Evolutionary conservation across 805 yeast genomes (phyloP).

Genomic region (Kodamaea hsintzibuensis): DNA sequence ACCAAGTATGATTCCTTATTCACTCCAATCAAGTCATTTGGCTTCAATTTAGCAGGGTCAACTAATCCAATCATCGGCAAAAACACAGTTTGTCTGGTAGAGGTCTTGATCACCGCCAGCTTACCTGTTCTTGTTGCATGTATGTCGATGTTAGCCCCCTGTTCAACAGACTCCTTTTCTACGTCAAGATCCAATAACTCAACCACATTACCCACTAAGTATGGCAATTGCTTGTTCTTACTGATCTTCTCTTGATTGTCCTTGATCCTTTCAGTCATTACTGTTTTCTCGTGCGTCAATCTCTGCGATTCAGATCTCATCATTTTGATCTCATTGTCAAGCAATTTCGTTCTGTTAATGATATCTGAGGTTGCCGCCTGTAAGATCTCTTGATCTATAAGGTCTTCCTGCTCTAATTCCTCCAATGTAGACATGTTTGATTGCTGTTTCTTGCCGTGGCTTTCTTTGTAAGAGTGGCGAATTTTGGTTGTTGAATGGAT

Average conservation of each 20-base stretch:
- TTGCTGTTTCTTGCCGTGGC: not conserved
- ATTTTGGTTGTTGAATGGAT: not conserved
- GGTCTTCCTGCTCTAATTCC: conserved; percentile 69
- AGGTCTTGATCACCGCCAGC: conserved; percentile 97
- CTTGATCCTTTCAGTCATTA: conserved; percentile 90
- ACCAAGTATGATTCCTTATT: conserved; percentile 94
- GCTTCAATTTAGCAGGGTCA: conserved; percentile 86
- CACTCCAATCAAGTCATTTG: conserved; percentile 97
- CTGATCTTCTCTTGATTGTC: conserved; percentile 95
- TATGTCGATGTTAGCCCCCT: conserved; percentile 93
- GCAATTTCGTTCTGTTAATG: conserved; percentile 77
- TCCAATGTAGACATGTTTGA: conserved; percentile 75
- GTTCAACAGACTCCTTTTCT: conserved; percentile 77
- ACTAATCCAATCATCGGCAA: conserved; percentile 95
- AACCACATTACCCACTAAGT: conserved; percentile 93
- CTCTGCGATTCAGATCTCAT: conserved; percentile 91
- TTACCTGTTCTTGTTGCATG: conserved; percentile 91
- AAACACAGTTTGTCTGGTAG: conserved; percentile 96
- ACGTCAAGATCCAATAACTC: conserved; percentile 88
- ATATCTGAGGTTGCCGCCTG: conserved; percentile 79
- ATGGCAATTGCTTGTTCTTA: conserved; percentile 93
- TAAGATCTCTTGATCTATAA: conserved; percentile 80
- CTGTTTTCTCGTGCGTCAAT: conserved; percentile 86
- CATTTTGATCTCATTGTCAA: conserved; percentile 94
- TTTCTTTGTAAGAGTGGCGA: not conserved